Evolutionary conservation across 129 eudicot genomes (phyloP).

Genomic region (Saposhnikovia divaricata): DNA sequence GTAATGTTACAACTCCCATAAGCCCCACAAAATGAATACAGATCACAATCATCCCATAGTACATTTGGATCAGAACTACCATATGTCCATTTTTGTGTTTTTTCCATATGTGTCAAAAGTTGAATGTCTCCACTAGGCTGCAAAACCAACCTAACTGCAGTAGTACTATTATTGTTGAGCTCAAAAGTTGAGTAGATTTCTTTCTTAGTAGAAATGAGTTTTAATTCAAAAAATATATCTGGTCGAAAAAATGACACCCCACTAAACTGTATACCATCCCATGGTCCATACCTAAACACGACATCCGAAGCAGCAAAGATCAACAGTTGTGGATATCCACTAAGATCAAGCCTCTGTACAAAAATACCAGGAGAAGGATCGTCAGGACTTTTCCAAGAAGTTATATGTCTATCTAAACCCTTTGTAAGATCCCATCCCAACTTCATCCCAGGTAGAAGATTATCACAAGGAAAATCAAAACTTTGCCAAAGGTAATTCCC

Average conservation of each 20-base stretch:
- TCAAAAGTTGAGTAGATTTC: slow-evolving; percentile 8
- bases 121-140: slow-evolving; percentile 8
- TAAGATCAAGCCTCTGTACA: slow-evolving; percentile 10
- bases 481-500: slow-evolving; percentile 23
- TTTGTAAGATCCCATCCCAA: slow-evolving; percentile 21
- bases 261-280: slow-evolving; percentile 19
- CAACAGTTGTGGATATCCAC: slow-evolving; percentile 26
- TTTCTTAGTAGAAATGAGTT: slow-evolving; percentile 12
- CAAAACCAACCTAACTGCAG: slow-evolving; percentile 3
- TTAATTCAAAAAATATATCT: not conserved
- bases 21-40: slow-evolving; percentile 31
- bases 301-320: not conserved
- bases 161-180: slow-evolving; percentile 9
- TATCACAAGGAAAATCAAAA: slow-evolving; percentile 25
- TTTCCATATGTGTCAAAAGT: slow-evolving; percentile 10
- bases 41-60: slow-evolving; percentile 18
- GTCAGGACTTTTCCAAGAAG: slow-evolving; percentile 22
- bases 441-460: slow-evolving; percentile 26
- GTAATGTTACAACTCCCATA: slow-evolving; percentile 26
- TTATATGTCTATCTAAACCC: slow-evolving; percentile 9
- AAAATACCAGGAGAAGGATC: slow-evolving; percentile 25
- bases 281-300: slow-evolving; percentile 18
- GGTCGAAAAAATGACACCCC: slow-evolving; percentile 8
- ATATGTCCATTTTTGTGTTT: slow-evolving; percentile 11
- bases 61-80: slow-evolving; percentile 1